Evolutionary conservation across 768 basidiomycete genomes (phyloP).

Genomic region (Pisolithus tinctorius): DNA sequence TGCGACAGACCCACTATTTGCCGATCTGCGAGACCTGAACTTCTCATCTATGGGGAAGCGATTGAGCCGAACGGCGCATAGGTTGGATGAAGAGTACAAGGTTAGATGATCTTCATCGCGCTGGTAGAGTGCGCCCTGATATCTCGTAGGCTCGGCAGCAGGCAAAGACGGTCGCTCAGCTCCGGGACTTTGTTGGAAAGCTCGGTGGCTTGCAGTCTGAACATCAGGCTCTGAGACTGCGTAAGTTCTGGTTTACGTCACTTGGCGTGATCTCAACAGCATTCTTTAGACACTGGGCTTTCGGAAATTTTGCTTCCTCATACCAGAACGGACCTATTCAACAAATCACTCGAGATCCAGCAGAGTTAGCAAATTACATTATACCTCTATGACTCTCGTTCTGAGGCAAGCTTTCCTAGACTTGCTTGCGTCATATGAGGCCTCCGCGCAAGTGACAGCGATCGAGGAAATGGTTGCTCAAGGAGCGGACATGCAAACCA

Average conservation of each 20-base stretch:
- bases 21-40: constrained; percentile 83
- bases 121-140: constrained; percentile 2
- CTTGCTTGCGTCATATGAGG: constrained; percentile 89
- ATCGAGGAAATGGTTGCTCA: constrained; percentile 91
- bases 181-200: constrained; percentile 93
- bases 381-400: constrained; percentile 6
- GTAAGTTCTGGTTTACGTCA: constrained; percentile 40
- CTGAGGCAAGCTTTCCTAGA: constrained; percentile 40
- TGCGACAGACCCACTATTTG: constrained; percentile 70
- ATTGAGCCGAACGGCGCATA: constrained; percentile 73
- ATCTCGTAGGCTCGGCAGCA: constrained; percentile 63
- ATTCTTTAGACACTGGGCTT: constrained; percentile 72
- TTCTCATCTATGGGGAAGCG: constrained; percentile 83
- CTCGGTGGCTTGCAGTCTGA: constrained; percentile 89
- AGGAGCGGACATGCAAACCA: constrained; percentile 72
- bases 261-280: constrained; percentile 1
- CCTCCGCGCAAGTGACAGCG: constrained; percentile 67
- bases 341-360: constrained; percentile 88
- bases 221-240: constrained; percentile 81
- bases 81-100: constrained; percentile 91
- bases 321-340: constrained; percentile 84
- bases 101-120: constrained; percentile 28
- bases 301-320: constrained; percentile 87
- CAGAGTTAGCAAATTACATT: constrained; percentile 57
- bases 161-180: constrained; percentile 84